Base-by-base conservation (phyloP, 2,329 filamentous ascomycete species). In the Coleophoma crateriformis region DNA sequence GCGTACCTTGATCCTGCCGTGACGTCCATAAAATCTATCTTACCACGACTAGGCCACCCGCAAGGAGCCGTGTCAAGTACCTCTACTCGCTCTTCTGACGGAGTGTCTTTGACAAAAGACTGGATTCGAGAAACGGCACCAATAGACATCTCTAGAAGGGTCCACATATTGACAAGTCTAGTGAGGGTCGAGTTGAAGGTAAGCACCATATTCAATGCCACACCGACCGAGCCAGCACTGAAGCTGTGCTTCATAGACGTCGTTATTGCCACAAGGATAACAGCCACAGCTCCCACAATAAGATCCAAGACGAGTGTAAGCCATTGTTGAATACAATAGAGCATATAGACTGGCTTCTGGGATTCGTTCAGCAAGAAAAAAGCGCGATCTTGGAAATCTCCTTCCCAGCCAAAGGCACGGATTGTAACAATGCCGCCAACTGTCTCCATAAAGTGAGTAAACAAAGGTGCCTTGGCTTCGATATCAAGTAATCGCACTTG, bases 111-210 rank as follows among this genome's bases (percentile, higher is more conserved):
- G 13, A n/a, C 35, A 7, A 38, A 38, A 14, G 13, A 68, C 59
- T 75, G 76, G 54, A 81, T 70, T 27, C 79, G 70, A 7, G 73
- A 68, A 10, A 83, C 71, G 12, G 77, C 77, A 11, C 79, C 78
- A 42, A 82, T 73, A 41, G 73, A 71, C 0, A 77, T 82, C 54
- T 82, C 79, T 11, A 82, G 64, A 40, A 70, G 69, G 0, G 78
- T 80, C 77, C 77, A 82, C 13, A 33, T 20, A 11, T 37, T 46
- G 22, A 55, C 46, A 13, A 56, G 12, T 5, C 42, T 69, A 71
- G 17, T 64, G 67, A 42, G 57, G 47, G 1, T 65, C 61, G 10
- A 80, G 68, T 20, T 80, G 61, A 15, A 71, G 59, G 47, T 33
- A 15, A 82, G 68, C 45, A 67, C 72, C 39, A 73, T 69, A 38